Evolutionary conservation across 2,329 filamentous ascomycete genomes (phyloP), one percentile per base, ranked within the genome.

Genomic region (Arthrobotrys conoides): DNA sequence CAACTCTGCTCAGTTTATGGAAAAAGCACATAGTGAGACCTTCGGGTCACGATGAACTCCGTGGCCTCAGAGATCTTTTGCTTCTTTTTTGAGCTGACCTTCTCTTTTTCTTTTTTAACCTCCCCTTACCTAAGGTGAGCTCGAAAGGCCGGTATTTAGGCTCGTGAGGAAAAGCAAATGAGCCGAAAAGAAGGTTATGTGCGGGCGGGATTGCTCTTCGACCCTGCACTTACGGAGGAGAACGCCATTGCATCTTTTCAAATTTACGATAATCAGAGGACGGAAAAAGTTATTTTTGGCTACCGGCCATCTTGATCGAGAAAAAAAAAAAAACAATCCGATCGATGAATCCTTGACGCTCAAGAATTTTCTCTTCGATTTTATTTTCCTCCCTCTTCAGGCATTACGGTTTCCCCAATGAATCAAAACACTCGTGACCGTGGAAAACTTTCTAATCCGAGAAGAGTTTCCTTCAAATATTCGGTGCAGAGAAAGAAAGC

Each of bases 21-120:
- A 72, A 72, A 72, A 72, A 78, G 53, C 65, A 71, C 66, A 65
- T 57, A 78, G 61, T 78, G 73, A 78, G 73, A 78, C 73, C 51
- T 70, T 71, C 73, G 67, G 75, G 64, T 78, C 75, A 78, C 67
- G 73, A 77, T 77, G 75, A 78, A 72, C 75, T 72, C 63, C 46
- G 61, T 68, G 71, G 53, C 53, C 70, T 36, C n/a, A 49, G 49
- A 67, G 57, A 38, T 55, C 68, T 33, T 61, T 71, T 71, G 48
- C 73, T 71, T 77, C 66, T 71, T 65, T 44, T 44, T 64, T 57
- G 67, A 71, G 66, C 72, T 69, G 71, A 69, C 70, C 59, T 51
- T 65, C 61, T 73, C 38, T 36, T 57, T 72, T 66, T 68, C 51
- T 53, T 53, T 64, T 55, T 55, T n/a, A n/a, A 36, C 51, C 20